Evolutionary conservation across 345 rosid species (phyloP).

Genomic region (Eucalyptus pumila): DNA sequence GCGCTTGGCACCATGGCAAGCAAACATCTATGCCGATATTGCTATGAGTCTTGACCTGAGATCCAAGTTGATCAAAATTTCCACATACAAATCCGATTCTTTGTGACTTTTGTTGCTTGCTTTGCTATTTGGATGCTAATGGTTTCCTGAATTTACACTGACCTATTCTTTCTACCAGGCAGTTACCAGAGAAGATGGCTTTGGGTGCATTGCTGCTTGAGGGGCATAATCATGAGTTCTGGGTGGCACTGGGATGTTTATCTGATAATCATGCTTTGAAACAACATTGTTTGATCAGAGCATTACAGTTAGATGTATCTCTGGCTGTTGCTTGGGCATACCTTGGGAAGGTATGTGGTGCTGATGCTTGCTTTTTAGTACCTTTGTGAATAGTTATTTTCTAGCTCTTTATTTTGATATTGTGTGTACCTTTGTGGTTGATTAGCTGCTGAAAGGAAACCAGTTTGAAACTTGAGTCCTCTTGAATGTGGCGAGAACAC

Average conservation of each 20-base stretch:
- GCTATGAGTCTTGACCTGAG: slow-evolving; percentile 66
- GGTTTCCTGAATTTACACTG: neutral
- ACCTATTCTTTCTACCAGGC: slow-evolving; percentile 48
- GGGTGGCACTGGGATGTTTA: slow-evolving; percentile 87
- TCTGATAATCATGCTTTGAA: slow-evolving; percentile 55
- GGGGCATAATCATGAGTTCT: slow-evolving; percentile 64
- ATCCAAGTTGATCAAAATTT: slow-evolving; percentile 24
- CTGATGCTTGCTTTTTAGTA: neutral
- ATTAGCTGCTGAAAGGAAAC: neutral
- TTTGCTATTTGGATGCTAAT: slow-evolving; percentile 1
- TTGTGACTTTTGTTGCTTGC: slow-evolving; percentile 19
- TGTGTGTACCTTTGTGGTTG: neutral
- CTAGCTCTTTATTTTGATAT: neutral
- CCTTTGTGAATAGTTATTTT: neutral
- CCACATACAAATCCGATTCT: slow-evolving; percentile 10
- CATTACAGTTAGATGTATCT: slow-evolving; percentile 82
- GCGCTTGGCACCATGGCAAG: slow-evolving; percentile 88
- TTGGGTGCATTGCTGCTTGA: slow-evolving; percentile 81
- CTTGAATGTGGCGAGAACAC: neutral
- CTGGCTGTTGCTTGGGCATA: slow-evolving; percentile 84
- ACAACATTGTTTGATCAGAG: slow-evolving; percentile 82
- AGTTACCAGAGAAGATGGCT: slow-evolving; percentile 81
- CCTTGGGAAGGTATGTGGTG: slow-evolving; percentile 71
- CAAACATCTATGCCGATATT: slow-evolving; percentile 65
- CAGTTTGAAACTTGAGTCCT: neutral